Conservation (phyloP, 805 yeast genomes). For the Candida caryicola region DNA sequence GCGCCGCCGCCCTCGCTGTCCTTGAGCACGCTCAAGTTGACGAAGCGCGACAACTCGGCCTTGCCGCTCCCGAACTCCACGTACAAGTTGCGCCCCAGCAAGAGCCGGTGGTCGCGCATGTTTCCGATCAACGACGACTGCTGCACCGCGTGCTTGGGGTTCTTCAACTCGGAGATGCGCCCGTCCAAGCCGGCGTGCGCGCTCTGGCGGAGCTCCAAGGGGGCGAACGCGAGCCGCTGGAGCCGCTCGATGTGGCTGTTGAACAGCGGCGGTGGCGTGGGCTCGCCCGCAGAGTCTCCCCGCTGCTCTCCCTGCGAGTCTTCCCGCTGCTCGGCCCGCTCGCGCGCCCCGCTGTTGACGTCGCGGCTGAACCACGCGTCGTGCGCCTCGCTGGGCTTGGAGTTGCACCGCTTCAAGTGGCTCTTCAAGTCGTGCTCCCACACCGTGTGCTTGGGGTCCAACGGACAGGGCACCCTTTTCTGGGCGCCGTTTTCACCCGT, state of each 20-base stretch:
- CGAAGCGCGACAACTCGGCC: conserved; percentile 74
- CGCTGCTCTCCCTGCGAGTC: conserved; percentile 9
- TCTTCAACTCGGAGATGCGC: conserved; percentile 49
- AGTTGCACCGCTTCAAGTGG: conserved; percentile 65
- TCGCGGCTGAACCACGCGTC: conserved; percentile 54
- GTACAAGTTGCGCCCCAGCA: conserved; percentile 38
- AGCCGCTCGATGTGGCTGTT: conserved; percentile 19
- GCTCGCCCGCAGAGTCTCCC: neutral
- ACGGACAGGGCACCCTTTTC: conserved; percentile 66
- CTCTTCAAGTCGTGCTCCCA: conserved; percentile 54
- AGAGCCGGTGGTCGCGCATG: conserved; percentile 41
- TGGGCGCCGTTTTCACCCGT: conserved; percentile 20
- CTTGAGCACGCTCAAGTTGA: conserved; percentile 38
- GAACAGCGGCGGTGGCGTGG: conserved; percentile 1
- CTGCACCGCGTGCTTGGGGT: conserved; percentile 76
- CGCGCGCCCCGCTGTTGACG: conserved; percentile 36
- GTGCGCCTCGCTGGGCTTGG: conserved; percentile 30
- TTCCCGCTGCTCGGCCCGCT: conserved; percentile 2
- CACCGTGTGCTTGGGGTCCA: conserved; percentile 72
- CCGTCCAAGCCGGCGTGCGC: conserved; percentile 29
- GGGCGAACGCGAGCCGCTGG: conserved; percentile 12
- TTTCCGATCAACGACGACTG: conserved; percentile 80
- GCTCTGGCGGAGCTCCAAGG: conserved; percentile 14
- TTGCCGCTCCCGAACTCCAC: conserved; percentile 91
- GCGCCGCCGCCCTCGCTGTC: conserved; percentile 11